Evolutionary conservation across 2,329 filamentous ascomycete genomes (phyloP).

Genomic region (Huntiella omanensis): DNA sequence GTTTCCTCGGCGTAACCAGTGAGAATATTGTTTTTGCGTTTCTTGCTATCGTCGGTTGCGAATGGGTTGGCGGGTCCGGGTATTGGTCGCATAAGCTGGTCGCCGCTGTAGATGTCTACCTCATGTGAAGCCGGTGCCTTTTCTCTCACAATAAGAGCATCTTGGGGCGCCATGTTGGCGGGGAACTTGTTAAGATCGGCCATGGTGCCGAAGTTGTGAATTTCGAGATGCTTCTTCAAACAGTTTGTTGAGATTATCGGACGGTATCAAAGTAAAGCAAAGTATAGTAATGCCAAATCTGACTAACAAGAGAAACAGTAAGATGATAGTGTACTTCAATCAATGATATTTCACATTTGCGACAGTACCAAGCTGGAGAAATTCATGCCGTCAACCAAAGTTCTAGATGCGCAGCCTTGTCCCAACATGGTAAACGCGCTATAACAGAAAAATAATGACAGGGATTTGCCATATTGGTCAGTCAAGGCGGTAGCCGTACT

Average conservation of each 20-base stretch:
- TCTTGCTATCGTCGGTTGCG: conserved; percentile 45
- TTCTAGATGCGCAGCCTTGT: not conserved
- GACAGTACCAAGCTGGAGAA: not conserved
- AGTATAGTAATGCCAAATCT: not conserved
- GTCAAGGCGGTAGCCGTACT: no score
- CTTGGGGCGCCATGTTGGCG: conserved; percentile 45
- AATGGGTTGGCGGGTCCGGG: conserved; percentile 61
- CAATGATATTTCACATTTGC: not conserved
- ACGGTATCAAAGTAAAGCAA: not conserved
- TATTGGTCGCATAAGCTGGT: conserved; percentile 46
- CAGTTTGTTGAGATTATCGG: no score
- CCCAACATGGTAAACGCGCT: not conserved
- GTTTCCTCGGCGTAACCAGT: conserved; percentile 82
- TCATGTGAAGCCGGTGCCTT: conserved; percentile 37
- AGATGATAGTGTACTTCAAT: not conserved
- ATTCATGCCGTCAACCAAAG: not conserved
- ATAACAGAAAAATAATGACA: not conserved
- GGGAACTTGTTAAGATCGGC: conserved; percentile 44
- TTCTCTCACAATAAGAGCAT: conserved; percentile 39
- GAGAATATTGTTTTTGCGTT: conserved; percentile 49
- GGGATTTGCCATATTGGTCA: not conserved
- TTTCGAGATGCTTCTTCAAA: no score
- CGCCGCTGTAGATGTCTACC: conserved; percentile 48
- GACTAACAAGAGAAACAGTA: not conserved
- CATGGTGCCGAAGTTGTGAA: conserved; percentile 24